Base-by-base conservation (phyloP, 1,284 basidiomycete species). In the Puccinia novopanici region DNA sequence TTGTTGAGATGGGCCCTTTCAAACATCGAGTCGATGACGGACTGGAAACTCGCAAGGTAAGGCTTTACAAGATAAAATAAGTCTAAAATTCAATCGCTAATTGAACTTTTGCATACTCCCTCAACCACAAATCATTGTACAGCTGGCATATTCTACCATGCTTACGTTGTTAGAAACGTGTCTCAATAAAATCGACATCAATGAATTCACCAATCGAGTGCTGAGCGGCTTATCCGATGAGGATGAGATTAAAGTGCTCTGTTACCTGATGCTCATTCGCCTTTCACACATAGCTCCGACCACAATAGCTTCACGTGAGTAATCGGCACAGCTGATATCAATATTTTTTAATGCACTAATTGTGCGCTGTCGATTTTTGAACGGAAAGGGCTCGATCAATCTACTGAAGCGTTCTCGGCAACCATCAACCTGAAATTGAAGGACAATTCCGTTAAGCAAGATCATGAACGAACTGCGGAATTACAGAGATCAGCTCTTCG, bases 1-100 rank as follows among this genome's bases (percentile, higher is more conserved):
- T 84, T 65, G 95, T 99, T 10, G 91, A 93, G 84, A 98, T 99
- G 97, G 97, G 97, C 19, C 97, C 97, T 0, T 99, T 95, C 92
- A 95, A 92, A 75, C 94, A 96, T 86, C 93, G 92, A 85, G 92
- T 94, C 50, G 94, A 97, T 84, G 94, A 96, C 83, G 94, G 95
- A 73, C 88, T 97, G 13, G 94, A 97, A 82, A 90, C 93, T n/a
- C 91, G 89, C 85, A 86, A 87, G 86, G 85, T 80, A 12, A 55
- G 50, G 10, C 13, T 71, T 54, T 54, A 8, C 48, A 6, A 34
- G 57, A 30, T 37, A 6, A 17, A 24, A 15, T 19, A 40, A 10
- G 3, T n/a, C 19, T 19, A 27, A 4, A 45, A n/a, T 48, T 42
- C 9, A 8, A 9, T 22, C 24, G 22, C 63, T 67, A n/a, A 48